phyloP scores from a whole-genome alignment of 179 eudicot species.

The Gypsophila paniculata region DNA sequence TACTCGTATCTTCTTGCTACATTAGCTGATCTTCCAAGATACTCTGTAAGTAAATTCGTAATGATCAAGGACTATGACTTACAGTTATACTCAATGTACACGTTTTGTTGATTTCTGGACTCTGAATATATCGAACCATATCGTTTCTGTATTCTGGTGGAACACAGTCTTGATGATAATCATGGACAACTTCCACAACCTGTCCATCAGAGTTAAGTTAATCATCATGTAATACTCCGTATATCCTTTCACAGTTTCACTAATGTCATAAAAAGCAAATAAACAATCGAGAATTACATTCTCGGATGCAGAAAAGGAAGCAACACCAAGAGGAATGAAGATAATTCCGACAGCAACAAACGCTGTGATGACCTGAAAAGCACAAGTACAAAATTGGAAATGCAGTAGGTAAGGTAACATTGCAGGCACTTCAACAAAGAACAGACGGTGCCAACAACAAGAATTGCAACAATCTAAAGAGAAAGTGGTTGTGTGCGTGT shows the following conservation, averaged over 20 bases:
- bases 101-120: slow-evolving; percentile 28
- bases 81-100: slow-evolving; percentile 26
- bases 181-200: slow-evolving; percentile 37
- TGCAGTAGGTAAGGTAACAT: background rate
- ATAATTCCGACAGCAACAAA: slow-evolving; percentile 40
- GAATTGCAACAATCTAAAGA: too few relatives aligned
- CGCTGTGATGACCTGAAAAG: slow-evolving; percentile 36
- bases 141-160: slow-evolving; percentile 18
- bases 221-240: background rate
- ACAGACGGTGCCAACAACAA: background rate
- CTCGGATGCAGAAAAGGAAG: slow-evolving; percentile 39
- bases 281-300: slow-evolving; percentile 19
- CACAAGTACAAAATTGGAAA: background rate
- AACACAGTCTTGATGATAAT: slow-evolving; percentile 33
- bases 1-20: too few relatives aligned
- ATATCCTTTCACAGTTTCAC: background rate
- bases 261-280: background rate
- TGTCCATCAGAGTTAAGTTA: slow-evolving; percentile 17
- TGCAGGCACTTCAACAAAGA: background rate
- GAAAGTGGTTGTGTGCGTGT: too few relatives aligned
- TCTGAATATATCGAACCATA: slow-evolving; percentile 29
- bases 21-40: too few relatives aligned
- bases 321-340: slow-evolving; percentile 43
- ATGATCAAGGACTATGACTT: slow-evolving; percentile 15
- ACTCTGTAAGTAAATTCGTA: background rate